Percentiles rank a stretch among this genome's conserved stretches.
phyloP scores from a whole-genome alignment of 148 eudicot genomes.

The Selenicereus undatus region DNA sequence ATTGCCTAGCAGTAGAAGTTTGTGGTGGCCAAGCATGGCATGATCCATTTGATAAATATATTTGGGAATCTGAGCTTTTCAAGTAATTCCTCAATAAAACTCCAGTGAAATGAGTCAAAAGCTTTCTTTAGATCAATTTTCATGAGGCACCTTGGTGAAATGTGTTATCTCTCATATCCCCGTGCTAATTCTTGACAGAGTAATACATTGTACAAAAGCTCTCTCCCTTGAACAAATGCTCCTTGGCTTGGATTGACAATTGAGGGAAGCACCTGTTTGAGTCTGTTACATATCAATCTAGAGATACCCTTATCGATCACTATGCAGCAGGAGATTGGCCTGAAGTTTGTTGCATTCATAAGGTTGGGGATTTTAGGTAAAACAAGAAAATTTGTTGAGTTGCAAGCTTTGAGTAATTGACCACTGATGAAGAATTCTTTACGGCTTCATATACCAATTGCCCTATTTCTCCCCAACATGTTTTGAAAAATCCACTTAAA shows the following conservation, averaged over 20 bases:
- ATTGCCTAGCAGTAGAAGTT: no score
- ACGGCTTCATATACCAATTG: background rate
- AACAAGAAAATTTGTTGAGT: background rate
- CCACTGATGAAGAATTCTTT: background rate
- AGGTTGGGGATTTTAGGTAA: no score
- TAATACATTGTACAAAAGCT: background rate
- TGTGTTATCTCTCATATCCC: background rate
- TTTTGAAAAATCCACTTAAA: background rate
- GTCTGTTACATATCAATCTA: no score
- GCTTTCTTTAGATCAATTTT: no score
- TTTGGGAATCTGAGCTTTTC: background rate
- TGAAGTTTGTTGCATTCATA: no score
- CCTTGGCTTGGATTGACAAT: no score
- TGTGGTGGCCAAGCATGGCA: no score
- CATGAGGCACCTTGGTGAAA: background rate
- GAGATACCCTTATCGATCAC: no score
- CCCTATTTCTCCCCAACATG: background rate
- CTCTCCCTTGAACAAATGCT: no score
- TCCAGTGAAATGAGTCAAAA: no score
- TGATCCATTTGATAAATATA: background rate
- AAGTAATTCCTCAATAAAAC: background rate
- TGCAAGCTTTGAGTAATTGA: background rate
- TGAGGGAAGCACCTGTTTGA: no score
- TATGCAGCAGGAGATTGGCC: no score
- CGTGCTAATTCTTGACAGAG: background rate